Conservation (phyloP, 2,329 filamentous ascomycete species). For the Fusarium mexicanum region DNA sequence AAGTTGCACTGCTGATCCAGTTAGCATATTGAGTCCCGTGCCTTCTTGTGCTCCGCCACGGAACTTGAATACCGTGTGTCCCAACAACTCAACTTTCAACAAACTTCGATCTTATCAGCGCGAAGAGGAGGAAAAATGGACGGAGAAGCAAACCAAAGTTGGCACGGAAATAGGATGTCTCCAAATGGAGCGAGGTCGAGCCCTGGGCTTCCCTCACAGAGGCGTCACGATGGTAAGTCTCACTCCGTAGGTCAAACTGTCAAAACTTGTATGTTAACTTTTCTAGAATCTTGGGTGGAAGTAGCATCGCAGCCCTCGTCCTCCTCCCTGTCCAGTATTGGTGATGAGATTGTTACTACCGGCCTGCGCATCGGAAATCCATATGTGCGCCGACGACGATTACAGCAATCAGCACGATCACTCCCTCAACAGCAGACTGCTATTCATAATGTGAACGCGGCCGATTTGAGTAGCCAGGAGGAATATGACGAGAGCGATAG, state of each 20-base stretch:
- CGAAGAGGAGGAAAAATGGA: slow-evolving; percentile 40
- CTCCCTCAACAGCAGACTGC: slow-evolving; percentile 54
- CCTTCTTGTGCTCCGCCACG: slow-evolving; percentile 18
- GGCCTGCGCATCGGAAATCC: slow-evolving; percentile 80
- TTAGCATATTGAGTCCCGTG: slow-evolving; percentile 13
- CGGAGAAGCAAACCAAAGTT: slow-evolving; percentile 40
- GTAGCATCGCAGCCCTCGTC: slow-evolving; percentile 92
- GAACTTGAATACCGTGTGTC: slow-evolving; percentile 29
- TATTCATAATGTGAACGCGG: slow-evolving; percentile 54
- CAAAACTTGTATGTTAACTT: slow-evolving; percentile 16
- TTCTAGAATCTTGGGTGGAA: slow-evolving; percentile 93
- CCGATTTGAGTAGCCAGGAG: slow-evolving; percentile 81
- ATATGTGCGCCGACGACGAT: slow-evolving; percentile 68
- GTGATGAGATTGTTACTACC: slow-evolving; percentile 90
- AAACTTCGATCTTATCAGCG: slow-evolving; percentile 6
- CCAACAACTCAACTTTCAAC: slow-evolving; percentile 8
- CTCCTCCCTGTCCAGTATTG: slow-evolving; percentile 86
- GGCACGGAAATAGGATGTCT: slow-evolving; percentile 40
- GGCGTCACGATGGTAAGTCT: slow-evolving; percentile 51
- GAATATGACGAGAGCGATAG: slow-evolving; percentile 95
- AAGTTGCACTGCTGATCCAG: slow-evolving; percentile 30
- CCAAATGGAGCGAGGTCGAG: slow-evolving; percentile 44
- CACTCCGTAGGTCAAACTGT: neutral
- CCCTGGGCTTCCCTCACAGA: slow-evolving; percentile 46
- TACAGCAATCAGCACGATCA: slow-evolving; percentile 47